Evolutionary conservation across 179 eudicot species (phyloP), one percentile per base, ranked within the genome.

Genomic region (Sideroxylon spinosum): DNA sequence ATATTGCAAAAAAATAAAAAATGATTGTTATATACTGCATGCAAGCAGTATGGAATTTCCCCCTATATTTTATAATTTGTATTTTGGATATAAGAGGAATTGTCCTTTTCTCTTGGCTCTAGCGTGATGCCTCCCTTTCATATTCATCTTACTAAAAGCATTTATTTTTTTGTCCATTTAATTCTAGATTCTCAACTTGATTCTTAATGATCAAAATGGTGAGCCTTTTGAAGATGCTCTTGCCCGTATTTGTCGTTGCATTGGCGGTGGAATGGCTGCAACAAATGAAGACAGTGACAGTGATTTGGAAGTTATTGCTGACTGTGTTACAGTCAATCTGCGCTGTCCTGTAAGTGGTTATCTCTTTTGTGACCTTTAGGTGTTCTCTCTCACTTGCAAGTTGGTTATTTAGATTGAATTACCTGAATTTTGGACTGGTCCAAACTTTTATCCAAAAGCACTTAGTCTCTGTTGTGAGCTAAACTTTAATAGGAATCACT

Each of bases 271-370:
- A 74, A 81, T 86, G 63, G 78, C 88, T 20, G 71, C 83, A 17
- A 88, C 78, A 71, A 79, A 86, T 74, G 90, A 86, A 78, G 92
- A 87, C 71, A 84, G 90, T 82, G 93, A 88, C 73, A 88, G 93
- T 82, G 96, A 91, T 81, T 73, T 91, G 79, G 97, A 91, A 85
- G 93, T 91, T 78, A 82, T 91, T 71, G 81, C 90, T 8, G 93
- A 91, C 78, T 83, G 81, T 50, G 80, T 90, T 81, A 78, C 90
- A 22, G 88, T 91, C 73, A 89, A 84, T 86, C 86, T 92, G 75
- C 91, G 94, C 16, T 92, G 97, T 81, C 97, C 97, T 70, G 93
- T 91, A 85, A 86, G 97, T 81, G 49, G 19, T 75, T 62, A 1
- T 61, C 66, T 25, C 26, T 56, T 20, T 32, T 17, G 26, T 52